Evolutionary conservation across 129 eudicot species (phyloP).

Genomic region (Flaveria linearis): DNA sequence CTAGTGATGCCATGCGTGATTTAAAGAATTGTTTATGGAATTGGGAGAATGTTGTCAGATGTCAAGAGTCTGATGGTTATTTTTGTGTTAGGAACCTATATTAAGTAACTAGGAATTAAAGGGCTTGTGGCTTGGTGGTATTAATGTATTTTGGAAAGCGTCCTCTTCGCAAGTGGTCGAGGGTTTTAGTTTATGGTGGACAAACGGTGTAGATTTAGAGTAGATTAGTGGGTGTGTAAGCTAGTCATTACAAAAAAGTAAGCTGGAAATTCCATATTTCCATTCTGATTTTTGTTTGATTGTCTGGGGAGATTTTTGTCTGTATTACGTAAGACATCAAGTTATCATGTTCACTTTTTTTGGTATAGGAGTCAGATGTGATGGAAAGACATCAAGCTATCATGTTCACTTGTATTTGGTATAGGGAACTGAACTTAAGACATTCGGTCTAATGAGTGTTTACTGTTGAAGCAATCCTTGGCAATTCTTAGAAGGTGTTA

Average conservation of each 20-base stretch:
- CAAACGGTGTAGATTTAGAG: too few relatives aligned
- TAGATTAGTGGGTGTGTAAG: too few relatives aligned
- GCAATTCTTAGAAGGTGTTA: background rate
- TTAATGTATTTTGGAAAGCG: too few relatives aligned
- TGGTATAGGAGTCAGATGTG: too few relatives aligned
- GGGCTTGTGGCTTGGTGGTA: too few relatives aligned
- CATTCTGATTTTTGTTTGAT: background rate
- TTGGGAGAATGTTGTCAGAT: slow-evolving; percentile 15
- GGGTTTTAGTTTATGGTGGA: too few relatives aligned
- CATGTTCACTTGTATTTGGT: too few relatives aligned
- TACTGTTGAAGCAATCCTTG: slow-evolving; percentile 1
- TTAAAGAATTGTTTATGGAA: background rate
- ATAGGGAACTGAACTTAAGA: background rate
- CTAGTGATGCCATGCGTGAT: slow-evolving; percentile 1
- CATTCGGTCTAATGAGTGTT: background rate
- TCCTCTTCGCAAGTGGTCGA: too few relatives aligned
- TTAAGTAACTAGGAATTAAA: background rate
- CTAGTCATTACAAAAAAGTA: background rate
- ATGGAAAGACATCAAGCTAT: too few relatives aligned
- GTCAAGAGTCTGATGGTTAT: slow-evolving; percentile 4
- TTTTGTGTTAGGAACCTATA: background rate
- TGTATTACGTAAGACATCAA: too few relatives aligned
- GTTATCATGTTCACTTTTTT: too few relatives aligned
- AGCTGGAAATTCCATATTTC: too few relatives aligned
- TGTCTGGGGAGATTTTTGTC: background rate